Conservation (phyloP, 768 basidiomycete genomes). For the Suillus discolor region DNA sequence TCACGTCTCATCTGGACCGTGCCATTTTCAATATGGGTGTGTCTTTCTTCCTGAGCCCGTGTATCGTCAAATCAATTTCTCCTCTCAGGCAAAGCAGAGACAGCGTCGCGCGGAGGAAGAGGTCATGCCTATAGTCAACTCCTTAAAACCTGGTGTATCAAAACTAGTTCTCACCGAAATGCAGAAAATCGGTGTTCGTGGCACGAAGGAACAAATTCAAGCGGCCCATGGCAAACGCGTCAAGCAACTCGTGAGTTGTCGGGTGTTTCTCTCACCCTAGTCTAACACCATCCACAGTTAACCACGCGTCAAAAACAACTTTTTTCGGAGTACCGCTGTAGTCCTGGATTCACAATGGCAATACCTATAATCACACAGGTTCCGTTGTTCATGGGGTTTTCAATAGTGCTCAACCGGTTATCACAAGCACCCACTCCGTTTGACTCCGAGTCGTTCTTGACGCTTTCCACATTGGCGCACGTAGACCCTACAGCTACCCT, state of each 20-base stretch:
- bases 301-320: conserved; percentile 57
- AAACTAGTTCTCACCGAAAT: conserved; percentile 46
- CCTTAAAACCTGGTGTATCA: conserved; percentile 44
- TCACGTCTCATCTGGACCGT: conserved; percentile 62
- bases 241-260: conserved; percentile 44
- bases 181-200: conserved; percentile 56
- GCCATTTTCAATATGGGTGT: conserved; percentile 79
- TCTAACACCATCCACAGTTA: conserved; percentile 42
- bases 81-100: conserved; percentile 57
- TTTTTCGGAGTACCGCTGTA: conserved; percentile 58
- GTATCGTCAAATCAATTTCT: conserved; percentile 13
- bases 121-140: conserved; percentile 58
- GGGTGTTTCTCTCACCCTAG: not conserved
- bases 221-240: conserved; percentile 50
- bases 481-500: conserved; percentile 70
- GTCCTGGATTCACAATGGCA: conserved; percentile 56
- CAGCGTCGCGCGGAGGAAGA: conserved; percentile 62
- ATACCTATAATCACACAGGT: conserved; percentile 68
- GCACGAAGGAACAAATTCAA: conserved; percentile 53
- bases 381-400: conserved; percentile 71
- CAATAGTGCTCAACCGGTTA: conserved; percentile 55
- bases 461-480: conserved; percentile 68
- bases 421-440: conserved; percentile 64
- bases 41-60: not conserved
- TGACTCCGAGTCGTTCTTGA: conserved; percentile 77